Percentiles rank a stretch among this genome's conserved stretches.
These are phyloP conservation scores for Yamadazyma scolyti DNA, from an alignment of 805 yeast genomes.

Conservation along the genomic window DNA sequence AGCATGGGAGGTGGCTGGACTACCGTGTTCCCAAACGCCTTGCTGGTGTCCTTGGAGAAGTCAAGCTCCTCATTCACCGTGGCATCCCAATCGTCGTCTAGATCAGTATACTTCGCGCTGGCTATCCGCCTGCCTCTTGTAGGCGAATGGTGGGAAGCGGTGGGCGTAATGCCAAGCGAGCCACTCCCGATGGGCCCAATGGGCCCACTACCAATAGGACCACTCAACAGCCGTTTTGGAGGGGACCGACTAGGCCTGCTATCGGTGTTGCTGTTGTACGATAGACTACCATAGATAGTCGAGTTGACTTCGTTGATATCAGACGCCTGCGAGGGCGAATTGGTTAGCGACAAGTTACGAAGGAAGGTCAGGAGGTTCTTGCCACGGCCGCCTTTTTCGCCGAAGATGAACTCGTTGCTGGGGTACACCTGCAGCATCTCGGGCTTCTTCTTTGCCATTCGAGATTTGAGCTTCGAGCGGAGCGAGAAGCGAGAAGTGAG, in stretches of 20 bases:
- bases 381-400: conserved; percentile 67
- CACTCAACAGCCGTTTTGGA: conserved; percentile 10
- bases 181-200: too few relatives aligned
- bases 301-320: conserved; percentile 27
- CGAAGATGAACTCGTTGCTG: conserved; percentile 58
- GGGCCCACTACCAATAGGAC: conserved; percentile 8
- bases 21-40: conserved; percentile 7
- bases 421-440: conserved; percentile 44
- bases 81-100: conserved; percentile 92
- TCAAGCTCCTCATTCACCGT: conserved; percentile 38
- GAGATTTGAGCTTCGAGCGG: too few relatives aligned
- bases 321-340: conserved; percentile 13
- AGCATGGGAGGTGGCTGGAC: conserved; percentile 24
- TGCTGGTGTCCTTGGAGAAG: not conserved
- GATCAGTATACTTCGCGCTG: conserved; percentile 51
- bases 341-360: conserved; percentile 39
- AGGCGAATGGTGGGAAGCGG: conserved; percentile 7
- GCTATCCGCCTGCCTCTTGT: conserved; percentile 8
- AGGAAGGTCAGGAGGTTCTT: conserved; percentile 52
- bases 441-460: conserved; percentile 40
- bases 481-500: too few relatives aligned
- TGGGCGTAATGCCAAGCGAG: conserved; percentile 9
- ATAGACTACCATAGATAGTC: conserved; percentile 36
- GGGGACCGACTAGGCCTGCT: conserved; percentile 7
- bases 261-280: conserved; percentile 12